A percentile compares a stretch with the other conserved stretches of the same genome.
Conservation (phyloP, 805 yeast genomes). For the Suhomyces sp. region DNA sequence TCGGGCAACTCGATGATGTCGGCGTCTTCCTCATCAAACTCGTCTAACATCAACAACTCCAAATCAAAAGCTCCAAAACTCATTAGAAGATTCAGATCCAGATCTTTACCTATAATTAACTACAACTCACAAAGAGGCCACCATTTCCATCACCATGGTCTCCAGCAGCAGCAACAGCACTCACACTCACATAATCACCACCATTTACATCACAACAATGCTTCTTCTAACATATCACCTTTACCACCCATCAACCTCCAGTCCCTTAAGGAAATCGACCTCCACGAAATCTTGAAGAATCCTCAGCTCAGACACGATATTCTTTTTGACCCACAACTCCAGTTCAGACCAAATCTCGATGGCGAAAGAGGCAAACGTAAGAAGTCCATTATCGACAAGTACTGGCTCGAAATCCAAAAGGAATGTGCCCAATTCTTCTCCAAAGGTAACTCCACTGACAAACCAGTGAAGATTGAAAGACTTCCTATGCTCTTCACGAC, state of each 20-base stretch:
- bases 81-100: slow-evolving; percentile 34
- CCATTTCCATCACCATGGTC: slow-evolving; percentile 15
- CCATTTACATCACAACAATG: slow-evolving; percentile 10
- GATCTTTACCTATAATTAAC: slow-evolving; percentile 42
- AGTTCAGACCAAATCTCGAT: slow-evolving; percentile 86
- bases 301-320: slow-evolving; percentile 94
- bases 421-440: slow-evolving; percentile 55
- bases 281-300: slow-evolving; percentile 83
- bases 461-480: slow-evolving; percentile 31
- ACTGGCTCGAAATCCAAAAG: slow-evolving; percentile 73
- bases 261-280: slow-evolving; percentile 79
- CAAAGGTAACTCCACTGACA: slow-evolving; percentile 6
- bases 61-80: slow-evolving; percentile 29
- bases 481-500: slow-evolving; percentile 74
- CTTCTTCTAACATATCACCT: slow-evolving; percentile 34
- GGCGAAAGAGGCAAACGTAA: slow-evolving; percentile 87
- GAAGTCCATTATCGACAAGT: slow-evolving; percentile 69
- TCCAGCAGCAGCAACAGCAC: slow-evolving; percentile 5
- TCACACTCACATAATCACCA: slow-evolving; percentile 9
- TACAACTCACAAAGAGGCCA: slow-evolving; percentile 22
- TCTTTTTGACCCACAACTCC: slow-evolving; percentile 85
- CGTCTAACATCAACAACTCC: slow-evolving; percentile 2
- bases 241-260: slow-evolving; percentile 83
- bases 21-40: not conserved
- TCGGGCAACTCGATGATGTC: not conserved